Percentiles rank a stretch among this genome's conserved stretches.
Evolutionary conservation across 805 yeast species (phyloP).

Genomic region (Zygoascus tannicola): DNA sequence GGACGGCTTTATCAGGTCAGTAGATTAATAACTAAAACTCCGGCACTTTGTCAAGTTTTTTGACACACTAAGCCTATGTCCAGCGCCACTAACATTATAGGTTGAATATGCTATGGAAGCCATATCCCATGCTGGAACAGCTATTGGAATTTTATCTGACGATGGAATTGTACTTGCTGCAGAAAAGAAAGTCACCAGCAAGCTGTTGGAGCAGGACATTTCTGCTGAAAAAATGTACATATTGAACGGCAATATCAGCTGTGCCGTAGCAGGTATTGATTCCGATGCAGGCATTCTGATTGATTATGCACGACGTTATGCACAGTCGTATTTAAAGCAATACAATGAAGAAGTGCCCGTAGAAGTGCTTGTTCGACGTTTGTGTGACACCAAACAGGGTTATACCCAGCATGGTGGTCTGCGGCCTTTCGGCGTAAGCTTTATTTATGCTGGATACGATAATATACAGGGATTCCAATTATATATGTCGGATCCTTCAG

Average conservation of each 20-base stretch:
- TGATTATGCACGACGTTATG: constrained; percentile 72
- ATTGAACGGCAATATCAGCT: constrained; percentile 61
- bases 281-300: constrained; percentile 92
- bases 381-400: constrained; percentile 93
- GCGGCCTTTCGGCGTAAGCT: constrained; percentile 96
- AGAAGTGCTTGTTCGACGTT: constrained; percentile 74
- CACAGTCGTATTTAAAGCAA: constrained; percentile 76
- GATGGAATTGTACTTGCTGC: constrained; percentile 96
- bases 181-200: constrained; percentile 89
- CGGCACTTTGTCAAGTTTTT: background rate
- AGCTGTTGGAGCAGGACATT: constrained; percentile 86
- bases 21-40: background rate
- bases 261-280: constrained; percentile 97
- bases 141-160: constrained; percentile 63
- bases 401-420: constrained; percentile 98
- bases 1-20: constrained; percentile 89
- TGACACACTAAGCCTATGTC: background rate
- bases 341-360: constrained; percentile 94
- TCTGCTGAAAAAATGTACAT: constrained; percentile 87
- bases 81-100: constrained; percentile 21
- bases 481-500: constrained; percentile 93
- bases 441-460: constrained; percentile 92
- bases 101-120: constrained; percentile 95
- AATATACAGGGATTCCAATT: constrained; percentile 83
- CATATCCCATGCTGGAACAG: constrained; percentile 74